A percentile compares a stretch with the other conserved stretches of the same genome.
Conservation (phyloP, 768 basidiomycete genomes). For the Collybia mongolica region DNA sequence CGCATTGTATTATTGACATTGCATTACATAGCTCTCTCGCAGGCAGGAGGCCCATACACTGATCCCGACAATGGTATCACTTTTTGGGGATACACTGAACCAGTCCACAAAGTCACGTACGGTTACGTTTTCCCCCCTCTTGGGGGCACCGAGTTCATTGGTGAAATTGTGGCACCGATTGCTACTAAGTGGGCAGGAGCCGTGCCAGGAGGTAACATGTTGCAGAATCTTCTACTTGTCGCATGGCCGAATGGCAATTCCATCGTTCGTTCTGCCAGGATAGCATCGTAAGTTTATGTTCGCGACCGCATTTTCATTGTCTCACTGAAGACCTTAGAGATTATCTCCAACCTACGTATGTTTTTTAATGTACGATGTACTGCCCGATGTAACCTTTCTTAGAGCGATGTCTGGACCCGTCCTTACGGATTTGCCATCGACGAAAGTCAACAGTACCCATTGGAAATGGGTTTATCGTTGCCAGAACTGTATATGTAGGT, state of each 20-base stretch:
- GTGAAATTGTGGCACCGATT: constrained; percentile 58
- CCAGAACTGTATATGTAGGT: constrained; percentile 62
- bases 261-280: constrained; percentile 53
- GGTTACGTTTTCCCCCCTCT: constrained; percentile 55
- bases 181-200: constrained; percentile 55
- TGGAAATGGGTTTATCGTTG: constrained; percentile 74
- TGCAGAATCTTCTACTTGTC: constrained; percentile 53
- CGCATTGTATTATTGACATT: too few species aligned
- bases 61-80: constrained; percentile 57
- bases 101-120: constrained; percentile 39
- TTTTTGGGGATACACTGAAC: constrained; percentile 45
- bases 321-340: constrained; percentile 27
- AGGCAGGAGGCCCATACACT: constrained; percentile 38
- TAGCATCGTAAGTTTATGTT: constrained; percentile 44
- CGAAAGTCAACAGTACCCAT: constrained; percentile 55
- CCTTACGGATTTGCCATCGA: constrained; percentile 49
- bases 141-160: constrained; percentile 54
- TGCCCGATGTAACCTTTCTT: neutral
- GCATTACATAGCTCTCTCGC: constrained; percentile 35
- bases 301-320: neutral
- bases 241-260: constrained; percentile 56
- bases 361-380: neutral
- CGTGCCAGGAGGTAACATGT: constrained; percentile 53
- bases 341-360: constrained; percentile 51
- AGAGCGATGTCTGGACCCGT: constrained; percentile 49